Evolutionary conservation across 257 asterid species (phyloP), one percentile per base, ranked within the genome.

Genomic region (Anisodus tanguticus): DNA sequence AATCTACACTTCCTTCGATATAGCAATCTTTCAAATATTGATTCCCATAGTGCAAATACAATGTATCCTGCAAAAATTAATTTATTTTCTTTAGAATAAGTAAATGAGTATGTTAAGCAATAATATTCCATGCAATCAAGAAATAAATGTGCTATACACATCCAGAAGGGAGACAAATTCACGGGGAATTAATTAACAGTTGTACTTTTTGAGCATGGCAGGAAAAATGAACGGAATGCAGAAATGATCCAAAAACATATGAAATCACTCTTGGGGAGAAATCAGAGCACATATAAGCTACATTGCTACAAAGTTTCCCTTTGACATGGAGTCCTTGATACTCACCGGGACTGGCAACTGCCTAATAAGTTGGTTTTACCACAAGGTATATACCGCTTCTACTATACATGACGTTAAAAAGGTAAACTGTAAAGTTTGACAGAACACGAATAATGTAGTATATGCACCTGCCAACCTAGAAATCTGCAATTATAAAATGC

Each of bases 1-100:
- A 95, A 90, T 97, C 98, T 43, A 93, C 98, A 53, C 98, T 95
- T 85, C 99, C 99, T 90, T 97, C 99, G 67, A 97, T 83, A 80
- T 97, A 95, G 90, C 99, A 97, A 88, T 97, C 97, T 85, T 91
- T 90, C 85, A 97, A 85, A 85, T 95, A 97, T 60, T 93, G 98
- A 84, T 93, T 97, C 82, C 99, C 99, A 8, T 93, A 82, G 84
- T 97, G 99, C 92, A 97, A 87, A 87, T 95, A 97, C 88, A 97
- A 70, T 0, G 99, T 97, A 84, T 97, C 98, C 99, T 97, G 93
- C 88, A 89, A 62, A 71, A 37, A 57, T 26, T 43, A 55, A 53
- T 13, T 3, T 19, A 64, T 5, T 64, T n/a, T 58, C 41, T 53
- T 37, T 8, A 5, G 79, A 37, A 71, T 5, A 45, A 51, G 67